phyloP scores from a whole-genome alignment of 257 asterid species.

The Gentiana straminea region DNA sequence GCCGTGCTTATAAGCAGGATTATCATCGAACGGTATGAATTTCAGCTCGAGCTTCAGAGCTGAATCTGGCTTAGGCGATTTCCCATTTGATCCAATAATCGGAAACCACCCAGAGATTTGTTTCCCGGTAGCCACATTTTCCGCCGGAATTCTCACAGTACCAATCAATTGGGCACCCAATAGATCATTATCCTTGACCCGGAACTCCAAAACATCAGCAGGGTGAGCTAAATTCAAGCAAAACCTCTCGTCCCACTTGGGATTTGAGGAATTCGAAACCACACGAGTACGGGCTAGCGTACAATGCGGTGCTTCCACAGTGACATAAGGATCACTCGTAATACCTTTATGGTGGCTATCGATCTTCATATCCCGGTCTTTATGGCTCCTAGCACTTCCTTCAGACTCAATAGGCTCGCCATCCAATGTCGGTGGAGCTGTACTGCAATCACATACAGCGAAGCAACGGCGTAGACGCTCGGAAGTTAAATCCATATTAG shows the following conservation, averaged over 20 bases:
- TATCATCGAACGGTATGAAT: slow-evolving; percentile 42
- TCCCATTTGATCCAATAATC: slow-evolving; percentile 27
- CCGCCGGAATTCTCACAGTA: slow-evolving; percentile 41
- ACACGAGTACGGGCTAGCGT: slow-evolving; percentile 89
- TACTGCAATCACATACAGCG: slow-evolving; percentile 42
- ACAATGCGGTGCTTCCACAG: slow-evolving; percentile 59
- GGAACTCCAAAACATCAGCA: slow-evolving; percentile 36
- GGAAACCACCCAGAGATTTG: slow-evolving; percentile 41
- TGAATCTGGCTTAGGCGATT: slow-evolving; percentile 44
- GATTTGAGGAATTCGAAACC: slow-evolving; percentile 54
- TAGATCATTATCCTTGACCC: slow-evolving; percentile 64
- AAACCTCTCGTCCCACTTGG: slow-evolving; percentile 62
- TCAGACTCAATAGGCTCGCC: slow-evolving; percentile 4
- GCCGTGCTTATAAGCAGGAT: slow-evolving; percentile 49
- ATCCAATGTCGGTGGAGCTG: slow-evolving; percentile 9
- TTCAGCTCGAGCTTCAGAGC: slow-evolving; percentile 43
- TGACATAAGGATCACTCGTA: slow-evolving; percentile 80
- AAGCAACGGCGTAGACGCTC: slow-evolving; percentile 60
- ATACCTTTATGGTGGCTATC: slow-evolving; percentile 60
- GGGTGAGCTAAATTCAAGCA: slow-evolving; percentile 62
- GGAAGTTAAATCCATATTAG: slow-evolving; percentile 73
- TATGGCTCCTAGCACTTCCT: neutral
- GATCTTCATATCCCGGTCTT: slow-evolving; percentile 22
- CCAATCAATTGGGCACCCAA: slow-evolving; percentile 76
- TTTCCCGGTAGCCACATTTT: slow-evolving; percentile 36